Evolutionary conservation across 371 early-diverging fungal genomes (phyloP), one percentile per base, ranked within the genome.

Genomic region (Haplosporangium sp.): DNA sequence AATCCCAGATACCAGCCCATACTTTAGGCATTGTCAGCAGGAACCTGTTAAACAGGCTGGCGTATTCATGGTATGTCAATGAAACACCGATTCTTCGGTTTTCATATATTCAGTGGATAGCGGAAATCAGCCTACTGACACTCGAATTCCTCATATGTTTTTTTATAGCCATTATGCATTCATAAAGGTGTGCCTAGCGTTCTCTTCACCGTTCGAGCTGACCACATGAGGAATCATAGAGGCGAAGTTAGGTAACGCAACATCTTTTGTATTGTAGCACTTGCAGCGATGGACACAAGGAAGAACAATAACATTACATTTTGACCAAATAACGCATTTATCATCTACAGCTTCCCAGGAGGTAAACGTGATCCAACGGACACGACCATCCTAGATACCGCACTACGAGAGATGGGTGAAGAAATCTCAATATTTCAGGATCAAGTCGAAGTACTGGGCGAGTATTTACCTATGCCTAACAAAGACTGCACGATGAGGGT

Each of bases 371-470:
- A 93, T 70, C 72, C 75, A 0, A 56, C 67, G 11, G 96, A 94
- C 69, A 23, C 54, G 0, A 84, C 87, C 11, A 63, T 87, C 8
- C 81, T 86, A 51, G 83, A 73, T 18, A 92, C 97, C 1, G 95
- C 95, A 13, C 65, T 96, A 51, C 85, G 97, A 41, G 97, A 96
- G 71, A 93, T 95, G 9, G 52, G 77, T n/a, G 96, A 97, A 73
- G 97, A 97, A 72, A 85, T 96, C 14, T 90, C 89, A 0, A 81
- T 95, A 6, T 46, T 58, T 0, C 62, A 85, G 0, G 67, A 67
- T 4, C 47, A 79, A 2, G 82, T 96, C 1, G 84, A 86, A 12
- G 73, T 95, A 4, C 71, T 97, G 12, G 96, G 96, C 1, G 67
- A 74, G 52, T 85, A 89, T 68, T 80, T 87, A 4, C 62, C 92